Base-by-base conservation (phyloP, 2,329 filamentous ascomycete genomes). In the Claviceps fusiformis region DNA sequence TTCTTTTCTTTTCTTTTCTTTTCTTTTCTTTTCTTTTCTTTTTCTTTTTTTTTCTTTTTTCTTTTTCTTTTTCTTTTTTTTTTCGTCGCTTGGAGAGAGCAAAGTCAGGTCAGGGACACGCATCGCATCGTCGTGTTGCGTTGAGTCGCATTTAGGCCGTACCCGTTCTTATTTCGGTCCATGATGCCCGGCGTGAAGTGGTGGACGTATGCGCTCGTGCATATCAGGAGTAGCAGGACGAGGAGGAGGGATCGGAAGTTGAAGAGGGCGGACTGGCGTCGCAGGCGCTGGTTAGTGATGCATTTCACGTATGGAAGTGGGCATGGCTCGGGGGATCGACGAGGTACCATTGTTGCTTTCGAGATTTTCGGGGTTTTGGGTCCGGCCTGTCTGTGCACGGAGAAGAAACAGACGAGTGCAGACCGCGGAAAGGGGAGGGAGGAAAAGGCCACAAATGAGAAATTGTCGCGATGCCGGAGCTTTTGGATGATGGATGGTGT, bases 241-340 rank as follows among this genome's bases (percentile, higher is more conserved):
- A 97, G 82, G 63, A 98, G 82, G 63, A 97, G 86, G 57, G 90
- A 95, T 72, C 96, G 90, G 77, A 98, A 97, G 75, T 97, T 97
- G 84, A 98, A 96, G 66, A 98, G 86, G 55, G 93, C 93, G 57
- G 93, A 87, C 93, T 96, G 65, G n/a, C n/a, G n/a, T n/a, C 19
- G 19, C 27, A 17, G 33, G 31, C 24, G 17, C 59, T 51, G 44
- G 35, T 56, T 27, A 54, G 39, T 41, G 43, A 39, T 53, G 31
- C n/a, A 29, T 7, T 33, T 31, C 46, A 7, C 29, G 11, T 29
- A 9, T 15, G 24, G 24, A 15, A 5, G 46, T 6, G 37, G 17
- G 37, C 37, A 13, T 3, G 17, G 37, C 37, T 44, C 7, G 43
- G 43, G 39, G 43, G 43, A 13, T 37, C 7, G 19, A 44, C 4